A percentile compares a stretch with the other conserved stretches of the same genome.
phyloP scores from a whole-genome alignment of 371 early-diverging fungal genomes.

The Batrachochytrium dendrobatidis region DNA sequence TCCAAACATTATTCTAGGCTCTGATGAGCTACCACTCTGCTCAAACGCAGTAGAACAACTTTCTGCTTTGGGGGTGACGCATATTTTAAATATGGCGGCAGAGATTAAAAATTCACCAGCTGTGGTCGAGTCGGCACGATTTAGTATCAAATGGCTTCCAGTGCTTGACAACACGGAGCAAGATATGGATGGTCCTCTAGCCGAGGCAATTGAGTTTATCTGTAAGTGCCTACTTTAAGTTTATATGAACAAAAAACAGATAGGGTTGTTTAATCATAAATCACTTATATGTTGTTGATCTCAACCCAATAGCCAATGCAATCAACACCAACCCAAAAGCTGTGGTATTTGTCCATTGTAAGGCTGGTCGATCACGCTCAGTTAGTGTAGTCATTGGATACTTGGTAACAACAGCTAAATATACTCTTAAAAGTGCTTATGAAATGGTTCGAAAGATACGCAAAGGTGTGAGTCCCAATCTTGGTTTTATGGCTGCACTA shows the following conservation, averaged over 20 bases:
- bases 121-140: slow-evolving; percentile 12
- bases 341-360: slow-evolving; percentile 76
- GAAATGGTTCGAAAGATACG: slow-evolving; percentile 60
- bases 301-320: slow-evolving; percentile 19
- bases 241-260: not conserved
- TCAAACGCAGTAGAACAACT: slow-evolving; percentile 24
- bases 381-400: slow-evolving; percentile 72
- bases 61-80: slow-evolving; percentile 35
- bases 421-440: slow-evolving; percentile 68
- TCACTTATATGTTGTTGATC: not conserved
- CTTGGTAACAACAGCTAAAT: slow-evolving; percentile 55
- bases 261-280: not conserved
- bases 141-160: slow-evolving; percentile 26
- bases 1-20: slow-evolving; percentile 32
- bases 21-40: slow-evolving; percentile 31
- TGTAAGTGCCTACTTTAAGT: slow-evolving; percentile 12
- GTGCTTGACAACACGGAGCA: slow-evolving; percentile 36
- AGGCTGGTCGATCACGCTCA: slow-evolving; percentile 76
- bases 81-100: slow-evolving; percentile 44
- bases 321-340: slow-evolving; percentile 37
- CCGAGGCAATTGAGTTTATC: slow-evolving; percentile 35
- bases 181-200: slow-evolving; percentile 29
- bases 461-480: slow-evolving; percentile 72
- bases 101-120: slow-evolving; percentile 25
- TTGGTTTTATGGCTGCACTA: slow-evolving; percentile 75